Evolutionary conservation across 371 early-diverging fungal species (phyloP).

Genomic region (Circinella umbellata): DNA sequence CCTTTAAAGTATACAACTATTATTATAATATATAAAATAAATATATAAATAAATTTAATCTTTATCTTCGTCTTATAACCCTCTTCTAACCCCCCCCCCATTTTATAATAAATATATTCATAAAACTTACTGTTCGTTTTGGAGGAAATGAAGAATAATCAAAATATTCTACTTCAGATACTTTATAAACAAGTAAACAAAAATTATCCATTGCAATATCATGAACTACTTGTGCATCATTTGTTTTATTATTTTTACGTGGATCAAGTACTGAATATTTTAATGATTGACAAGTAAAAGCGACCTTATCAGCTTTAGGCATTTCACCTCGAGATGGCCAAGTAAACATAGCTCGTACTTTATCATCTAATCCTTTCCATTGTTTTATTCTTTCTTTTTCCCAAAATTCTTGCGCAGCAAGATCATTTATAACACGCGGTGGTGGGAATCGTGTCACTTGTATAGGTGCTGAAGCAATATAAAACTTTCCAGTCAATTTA

Average conservation of each 20-base stretch:
- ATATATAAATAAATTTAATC: too few species aligned
- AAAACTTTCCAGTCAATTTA: constrained; percentile 70
- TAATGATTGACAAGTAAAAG: constrained; percentile 63
- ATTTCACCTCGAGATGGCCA: constrained; percentile 75
- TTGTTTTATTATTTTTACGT: constrained; percentile 1
- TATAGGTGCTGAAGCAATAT: constrained; percentile 74
- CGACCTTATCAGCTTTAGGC: constrained; percentile 45
- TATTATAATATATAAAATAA: neutral
- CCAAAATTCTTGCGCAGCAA: constrained; percentile 69
- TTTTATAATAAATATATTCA: neutral
- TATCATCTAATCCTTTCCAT: constrained; percentile 62
- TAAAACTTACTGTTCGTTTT: constrained; percentile 51
- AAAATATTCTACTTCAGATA: constrained; percentile 66
- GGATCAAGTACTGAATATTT: constrained; percentile 28
- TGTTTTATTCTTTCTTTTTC: constrained; percentile 62
- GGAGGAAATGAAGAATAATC: constrained; percentile 59
- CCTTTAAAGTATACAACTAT: constrained; percentile 22
- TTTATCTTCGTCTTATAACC: too few species aligned
- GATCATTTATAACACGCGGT: constrained; percentile 50
- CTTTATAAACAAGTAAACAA: constrained; percentile 73
- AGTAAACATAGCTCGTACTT: constrained; percentile 66
- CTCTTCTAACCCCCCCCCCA: too few species aligned
- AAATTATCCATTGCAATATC: constrained; percentile 79
- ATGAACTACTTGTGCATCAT: constrained; percentile 46
- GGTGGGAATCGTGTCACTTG: constrained; percentile 76